Conservation (phyloP, 129 eudicot species). For the Chrysanthemum lavandulifolium region DNA sequence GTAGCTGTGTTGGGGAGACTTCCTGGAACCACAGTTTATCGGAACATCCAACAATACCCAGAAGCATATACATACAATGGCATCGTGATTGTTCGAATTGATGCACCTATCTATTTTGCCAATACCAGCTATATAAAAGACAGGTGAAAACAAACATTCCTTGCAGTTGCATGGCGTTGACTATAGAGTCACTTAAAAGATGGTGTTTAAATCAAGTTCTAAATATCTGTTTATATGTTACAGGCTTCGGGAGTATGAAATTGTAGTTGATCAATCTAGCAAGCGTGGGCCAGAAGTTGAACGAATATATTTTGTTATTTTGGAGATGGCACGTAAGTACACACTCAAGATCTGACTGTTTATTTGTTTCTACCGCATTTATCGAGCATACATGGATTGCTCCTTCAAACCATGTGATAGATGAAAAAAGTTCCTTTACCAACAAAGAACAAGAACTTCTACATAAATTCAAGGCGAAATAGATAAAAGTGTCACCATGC, state of each 20-base stretch:
- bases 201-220: background rate
- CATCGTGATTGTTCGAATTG: slow-evolving; percentile 89
- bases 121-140: slow-evolving; percentile 94
- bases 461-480: no score
- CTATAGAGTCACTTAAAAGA: background rate
- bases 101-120: slow-evolving; percentile 97
- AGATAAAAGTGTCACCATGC: no score
- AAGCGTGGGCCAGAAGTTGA: slow-evolving; percentile 90
- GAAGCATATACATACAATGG: slow-evolving; percentile 94
- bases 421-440: no score
- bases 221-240: slow-evolving; percentile 11
- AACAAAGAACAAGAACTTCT: no score
- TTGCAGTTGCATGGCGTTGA: background rate
- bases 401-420: no score
- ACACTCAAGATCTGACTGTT: no score
- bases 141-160: slow-evolving; percentile 49
- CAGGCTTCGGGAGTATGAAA: slow-evolving; percentile 86
- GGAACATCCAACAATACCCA: slow-evolving; percentile 91
- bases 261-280: slow-evolving; percentile 48
- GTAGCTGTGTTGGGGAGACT: slow-evolving; percentile 96
- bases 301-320: slow-evolving; percentile 69
- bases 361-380: no score
- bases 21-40: slow-evolving; percentile 91
- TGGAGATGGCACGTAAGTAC: slow-evolving; percentile 91
- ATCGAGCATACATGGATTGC: no score